Percentiles rank a stretch among this genome's conserved stretches.
Conservation (phyloP, 129 eudicot genomes). For the Mikania micrantha region DNA sequence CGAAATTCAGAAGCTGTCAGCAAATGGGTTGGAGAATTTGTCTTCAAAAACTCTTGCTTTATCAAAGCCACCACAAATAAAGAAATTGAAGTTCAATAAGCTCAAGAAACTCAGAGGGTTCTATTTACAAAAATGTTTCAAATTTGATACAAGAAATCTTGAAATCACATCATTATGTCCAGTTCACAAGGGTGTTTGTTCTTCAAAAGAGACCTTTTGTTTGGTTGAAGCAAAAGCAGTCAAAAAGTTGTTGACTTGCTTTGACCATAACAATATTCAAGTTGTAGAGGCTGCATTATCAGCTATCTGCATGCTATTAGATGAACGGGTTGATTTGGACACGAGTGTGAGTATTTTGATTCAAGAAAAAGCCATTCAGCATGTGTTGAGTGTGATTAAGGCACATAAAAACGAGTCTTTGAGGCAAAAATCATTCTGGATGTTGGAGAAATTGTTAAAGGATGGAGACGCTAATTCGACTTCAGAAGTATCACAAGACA, state of each 20-base stretch:
- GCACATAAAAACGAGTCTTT: constrained; percentile 47
- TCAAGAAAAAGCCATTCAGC: constrained; percentile 33
- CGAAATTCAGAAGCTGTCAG: constrained; percentile 57
- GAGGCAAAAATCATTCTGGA: constrained; percentile 54
- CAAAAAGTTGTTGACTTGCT: constrained; percentile 33
- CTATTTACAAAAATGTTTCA: constrained; percentile 23
- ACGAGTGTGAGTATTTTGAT: constrained; percentile 44
- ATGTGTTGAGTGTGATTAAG: constrained; percentile 48
- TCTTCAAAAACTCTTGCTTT: constrained; percentile 45
- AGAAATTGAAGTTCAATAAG: neutral
- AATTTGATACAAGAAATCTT: constrained; percentile 22
- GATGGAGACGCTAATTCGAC: constrained; percentile 47
- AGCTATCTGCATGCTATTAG: constrained; percentile 53
- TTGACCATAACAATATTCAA: constrained; percentile 25
- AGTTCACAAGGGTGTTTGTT: constrained; percentile 60
- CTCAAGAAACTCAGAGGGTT: constrained; percentile 24
- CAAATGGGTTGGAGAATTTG: constrained; percentile 54
- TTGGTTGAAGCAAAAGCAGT: constrained; percentile 56
- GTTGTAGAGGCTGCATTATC: constrained; percentile 68
- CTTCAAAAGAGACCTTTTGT: constrained; percentile 33
- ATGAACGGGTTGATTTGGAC: constrained; percentile 45
- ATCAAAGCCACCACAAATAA: constrained; percentile 31
- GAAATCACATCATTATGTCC: constrained; percentile 27
- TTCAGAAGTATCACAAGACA: constrained; percentile 52
- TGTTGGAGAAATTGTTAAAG: constrained; percentile 48